These are phyloP conservation scores for Fusarium compactum DNA, from an alignment of 2,329 filamentous ascomycete genomes.

Conservation along the genomic window DNA sequence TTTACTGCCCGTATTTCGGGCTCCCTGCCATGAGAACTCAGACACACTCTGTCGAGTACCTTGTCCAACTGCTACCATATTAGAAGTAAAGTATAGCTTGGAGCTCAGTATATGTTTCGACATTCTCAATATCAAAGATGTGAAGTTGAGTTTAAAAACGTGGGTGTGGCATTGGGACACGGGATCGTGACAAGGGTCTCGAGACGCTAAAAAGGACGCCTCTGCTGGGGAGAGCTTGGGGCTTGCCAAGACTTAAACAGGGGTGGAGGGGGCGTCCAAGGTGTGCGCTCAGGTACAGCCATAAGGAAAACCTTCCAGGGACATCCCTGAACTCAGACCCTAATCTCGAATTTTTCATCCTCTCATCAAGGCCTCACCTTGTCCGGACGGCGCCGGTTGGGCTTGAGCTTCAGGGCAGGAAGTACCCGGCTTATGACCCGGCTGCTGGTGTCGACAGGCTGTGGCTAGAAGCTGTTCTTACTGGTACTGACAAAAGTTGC, in stretches of 20 bases:
- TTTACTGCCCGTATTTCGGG: background rate
- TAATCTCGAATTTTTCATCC: slow-evolving; percentile 47
- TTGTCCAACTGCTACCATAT: background rate
- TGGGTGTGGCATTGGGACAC: slow-evolving; percentile 49
- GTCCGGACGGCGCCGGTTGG: slow-evolving; percentile 45
- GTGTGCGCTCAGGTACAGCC: slow-evolving; percentile 32
- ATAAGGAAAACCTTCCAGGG: slow-evolving; percentile 34
- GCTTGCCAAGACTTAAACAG: slow-evolving; percentile 38
- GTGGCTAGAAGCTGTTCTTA: background rate
- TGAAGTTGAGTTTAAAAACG: slow-evolving; percentile 47
- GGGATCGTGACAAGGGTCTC: slow-evolving; percentile 49
- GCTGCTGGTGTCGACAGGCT: slow-evolving; percentile 38
- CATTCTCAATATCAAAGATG: slow-evolving; percentile 37
- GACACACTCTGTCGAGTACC: background rate
- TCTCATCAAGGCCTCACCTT: slow-evolving; percentile 42
- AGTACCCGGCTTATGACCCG: slow-evolving; percentile 43
- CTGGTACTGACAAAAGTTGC: slow-evolving; percentile 13
- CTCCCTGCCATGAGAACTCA: background rate
- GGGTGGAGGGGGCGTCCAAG: slow-evolving; percentile 41
- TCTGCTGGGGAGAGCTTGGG: slow-evolving; percentile 40
- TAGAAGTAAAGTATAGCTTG: background rate
- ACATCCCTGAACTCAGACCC: slow-evolving; percentile 43
- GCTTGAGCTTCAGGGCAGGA: slow-evolving; percentile 40
- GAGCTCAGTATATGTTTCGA: slow-evolving; percentile 21
- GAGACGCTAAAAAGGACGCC: slow-evolving; percentile 46